These are phyloP conservation scores for Boletus bicolor DNA, from an alignment of 768 basidiomycete species.

Conservation along the genomic window DNA sequence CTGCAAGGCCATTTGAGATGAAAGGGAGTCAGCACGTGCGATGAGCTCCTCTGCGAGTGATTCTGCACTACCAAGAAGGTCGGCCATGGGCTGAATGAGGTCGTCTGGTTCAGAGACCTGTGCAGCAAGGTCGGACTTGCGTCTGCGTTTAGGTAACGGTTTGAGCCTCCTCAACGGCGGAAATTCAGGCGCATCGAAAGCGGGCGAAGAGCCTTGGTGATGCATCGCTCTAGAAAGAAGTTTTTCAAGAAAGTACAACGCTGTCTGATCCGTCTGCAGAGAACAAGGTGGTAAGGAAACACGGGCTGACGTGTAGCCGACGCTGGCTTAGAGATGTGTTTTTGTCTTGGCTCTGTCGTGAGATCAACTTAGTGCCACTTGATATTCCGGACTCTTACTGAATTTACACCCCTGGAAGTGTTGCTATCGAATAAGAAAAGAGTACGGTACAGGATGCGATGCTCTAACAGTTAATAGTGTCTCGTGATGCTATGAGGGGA, in stretches of 20 bases:
- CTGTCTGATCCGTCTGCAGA: slow-evolving; percentile 11
- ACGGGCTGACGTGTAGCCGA: slow-evolving; percentile 31
- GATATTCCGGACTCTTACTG: not conserved
- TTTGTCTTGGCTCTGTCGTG: slow-evolving; percentile 10
- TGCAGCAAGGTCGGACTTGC: slow-evolving; percentile 40
- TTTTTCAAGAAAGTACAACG: slow-evolving; percentile 15
- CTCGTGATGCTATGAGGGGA: slow-evolving; percentile 49
- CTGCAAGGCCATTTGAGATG: slow-evolving; percentile 58
- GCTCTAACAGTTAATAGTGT: slow-evolving; percentile 62
- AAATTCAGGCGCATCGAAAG: slow-evolving; percentile 65
- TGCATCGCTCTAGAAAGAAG: slow-evolving; percentile 41
- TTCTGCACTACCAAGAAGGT: slow-evolving; percentile 40
- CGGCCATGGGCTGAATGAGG: slow-evolving; percentile 30
- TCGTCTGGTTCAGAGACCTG: slow-evolving; percentile 25
- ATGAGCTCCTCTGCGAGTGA: slow-evolving; percentile 57
- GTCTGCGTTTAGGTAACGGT: slow-evolving; percentile 74
- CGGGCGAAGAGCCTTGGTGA: slow-evolving; percentile 48
- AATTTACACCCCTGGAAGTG: slow-evolving; percentile 12
- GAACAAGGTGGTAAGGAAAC: slow-evolving; percentile 23
- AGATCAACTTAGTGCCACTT: slow-evolving; percentile 15
- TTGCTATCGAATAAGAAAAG: slow-evolving; percentile 25
- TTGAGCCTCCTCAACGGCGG: slow-evolving; percentile 64
- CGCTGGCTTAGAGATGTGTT: not conserved
- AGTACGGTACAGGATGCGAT: slow-evolving; percentile 53
- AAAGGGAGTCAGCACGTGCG: slow-evolving; percentile 53